Evolutionary conservation across 2,329 filamentous ascomycete species (phyloP), one percentile per base, ranked within the genome.

Genomic region (Nigrospora sphaerica): DNA sequence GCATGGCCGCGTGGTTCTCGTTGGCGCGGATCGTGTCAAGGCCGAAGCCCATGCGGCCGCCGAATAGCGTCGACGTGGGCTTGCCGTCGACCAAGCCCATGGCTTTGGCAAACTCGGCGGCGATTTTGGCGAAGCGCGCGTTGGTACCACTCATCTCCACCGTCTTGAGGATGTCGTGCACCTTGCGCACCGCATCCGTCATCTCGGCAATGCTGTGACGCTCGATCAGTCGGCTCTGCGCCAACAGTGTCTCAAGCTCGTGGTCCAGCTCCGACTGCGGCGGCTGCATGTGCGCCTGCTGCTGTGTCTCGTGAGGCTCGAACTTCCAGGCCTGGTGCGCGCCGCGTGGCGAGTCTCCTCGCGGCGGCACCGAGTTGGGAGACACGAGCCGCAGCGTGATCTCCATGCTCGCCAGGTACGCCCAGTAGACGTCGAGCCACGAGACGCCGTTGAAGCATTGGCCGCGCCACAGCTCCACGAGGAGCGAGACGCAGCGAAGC

Each of bases 91-190:
- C 48, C 23, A 57, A 49, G 23, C 48, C 51, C 1, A 56, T 47
- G 13, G 53, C 48, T 23, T 51, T 54, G 6, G 52, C 55, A 33
- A 58, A 53, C 32, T 57, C 54, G 36, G 52, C 46, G 11, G 56
- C 48, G 11, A 49, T 51, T 36, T 52, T 54, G 3, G 53, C 53
- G 35, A 55, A 57, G 31, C 52, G 54, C 17, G 56, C 56, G 34
- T 54, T 56, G 35, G 54, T 57, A 9, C 56, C 56, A 36, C 54
- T 57, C 19, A 58, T 50, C 18, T 57, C 54, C 12, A 56, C 52
- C 7, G 45, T 53, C 28, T 53, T 47, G 46, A 57, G 53, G 31
- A 57, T 46, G 11, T 54, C 45, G 41, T 52, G 53, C 11, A 58
- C 45, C 18, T 51, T 47, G 13, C 46, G 42, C 9, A 57, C 54